A percentile compares a stretch with the other conserved stretches of the same genome.
Evolutionary conservation across 2,329 filamentous ascomycete genomes (phyloP).

Genomic region (Aspergillus fischeri): DNA sequence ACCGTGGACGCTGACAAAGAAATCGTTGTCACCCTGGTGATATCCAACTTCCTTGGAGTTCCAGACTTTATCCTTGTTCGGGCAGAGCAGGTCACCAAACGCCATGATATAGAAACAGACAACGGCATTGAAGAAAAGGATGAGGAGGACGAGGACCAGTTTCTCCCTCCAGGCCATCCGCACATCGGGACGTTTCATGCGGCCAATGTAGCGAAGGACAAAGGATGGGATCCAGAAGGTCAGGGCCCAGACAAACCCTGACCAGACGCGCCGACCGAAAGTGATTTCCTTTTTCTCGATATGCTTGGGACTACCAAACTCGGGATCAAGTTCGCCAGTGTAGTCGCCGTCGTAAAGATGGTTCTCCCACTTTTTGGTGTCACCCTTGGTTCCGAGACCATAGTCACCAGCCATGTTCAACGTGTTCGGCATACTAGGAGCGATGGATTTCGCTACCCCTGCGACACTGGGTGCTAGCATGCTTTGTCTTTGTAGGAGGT

Average conservation of each 20-base stretch:
- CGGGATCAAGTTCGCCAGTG: conserved; percentile 67
- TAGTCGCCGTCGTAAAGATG: conserved; percentile 70
- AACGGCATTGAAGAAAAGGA: conserved; percentile 72
- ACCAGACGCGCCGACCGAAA: conserved; percentile 68
- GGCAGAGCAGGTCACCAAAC: conserved; percentile 82
- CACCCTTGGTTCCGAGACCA: conserved; percentile 80
- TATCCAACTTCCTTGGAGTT: conserved; percentile 62
- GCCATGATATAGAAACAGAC: conserved; percentile 90
- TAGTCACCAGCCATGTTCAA: conserved; percentile 72
- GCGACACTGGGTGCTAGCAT: conserved; percentile 46
- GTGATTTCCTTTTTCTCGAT: conserved; percentile 67
- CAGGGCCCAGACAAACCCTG: conserved; percentile 73
- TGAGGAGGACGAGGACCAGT: conserved; percentile 74
- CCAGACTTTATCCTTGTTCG: conserved; percentile 90
- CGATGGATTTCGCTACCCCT: conserved; percentile 52
- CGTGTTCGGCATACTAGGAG: conserved; percentile 49
- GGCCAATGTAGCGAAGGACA: conserved; percentile 71
- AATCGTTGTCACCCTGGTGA: conserved; percentile 72
- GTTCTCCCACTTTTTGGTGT: conserved; percentile 65
- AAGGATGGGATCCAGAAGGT: conserved; percentile 96
- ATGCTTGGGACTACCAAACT: conserved; percentile 71
- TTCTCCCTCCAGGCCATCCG: conserved; percentile 98
- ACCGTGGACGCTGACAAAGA: conserved; percentile 81
- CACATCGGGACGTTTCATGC: conserved; percentile 96
- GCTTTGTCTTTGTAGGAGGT: conserved; percentile 50